phyloP scores from a whole-genome alignment of 2,329 filamentous ascomycete genomes.

The Salinomyces thailandicus region DNA sequence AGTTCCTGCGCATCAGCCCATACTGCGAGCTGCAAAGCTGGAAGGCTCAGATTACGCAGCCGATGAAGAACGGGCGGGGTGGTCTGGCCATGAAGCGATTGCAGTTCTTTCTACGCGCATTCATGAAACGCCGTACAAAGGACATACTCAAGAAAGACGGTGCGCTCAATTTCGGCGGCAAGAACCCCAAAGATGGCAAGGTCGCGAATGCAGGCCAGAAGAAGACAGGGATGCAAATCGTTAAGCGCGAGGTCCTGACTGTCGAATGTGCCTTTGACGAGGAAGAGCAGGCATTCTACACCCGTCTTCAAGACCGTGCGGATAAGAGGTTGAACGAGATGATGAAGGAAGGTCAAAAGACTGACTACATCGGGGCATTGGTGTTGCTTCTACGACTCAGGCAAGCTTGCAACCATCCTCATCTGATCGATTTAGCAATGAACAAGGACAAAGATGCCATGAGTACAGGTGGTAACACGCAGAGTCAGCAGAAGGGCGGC shows the following conservation, averaged over 20 bases:
- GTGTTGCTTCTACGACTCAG: slow-evolving; percentile 81
- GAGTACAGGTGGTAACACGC: slow-evolving; percentile 39
- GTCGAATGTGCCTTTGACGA: slow-evolving; percentile 67
- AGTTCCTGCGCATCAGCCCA: slow-evolving; percentile 82
- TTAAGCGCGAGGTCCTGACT: slow-evolving; percentile 77
- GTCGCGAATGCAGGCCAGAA: slow-evolving; percentile 38
- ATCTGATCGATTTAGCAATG: slow-evolving; percentile 74
- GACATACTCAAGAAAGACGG: slow-evolving; percentile 87
- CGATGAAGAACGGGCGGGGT: slow-evolving; percentile 81
- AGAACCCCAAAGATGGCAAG: slow-evolving; percentile 45
- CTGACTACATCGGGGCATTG: slow-evolving; percentile 89
- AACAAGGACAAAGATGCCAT: slow-evolving; percentile 81
- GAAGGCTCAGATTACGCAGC: slow-evolving; percentile 82
- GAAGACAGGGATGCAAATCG: slow-evolving; percentile 71
- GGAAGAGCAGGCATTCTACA: slow-evolving; percentile 76
- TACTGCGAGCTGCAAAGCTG: slow-evolving; percentile 78
- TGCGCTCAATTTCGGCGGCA: slow-evolving; percentile 66
- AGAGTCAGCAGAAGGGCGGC: slow-evolving; percentile 35
- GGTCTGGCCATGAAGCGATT: slow-evolving; percentile 80
- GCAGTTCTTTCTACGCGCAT: slow-evolving; percentile 75
- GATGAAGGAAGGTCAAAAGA: slow-evolving; percentile 60
- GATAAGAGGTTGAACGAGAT: slow-evolving; percentile 80
- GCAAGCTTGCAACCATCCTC: slow-evolving; percentile 90
- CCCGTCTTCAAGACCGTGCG: slow-evolving; percentile 69
- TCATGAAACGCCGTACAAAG: slow-evolving; percentile 98